phyloP scores from a whole-genome alignment of 345 rosid genomes.

The Euphorbia peplus region DNA sequence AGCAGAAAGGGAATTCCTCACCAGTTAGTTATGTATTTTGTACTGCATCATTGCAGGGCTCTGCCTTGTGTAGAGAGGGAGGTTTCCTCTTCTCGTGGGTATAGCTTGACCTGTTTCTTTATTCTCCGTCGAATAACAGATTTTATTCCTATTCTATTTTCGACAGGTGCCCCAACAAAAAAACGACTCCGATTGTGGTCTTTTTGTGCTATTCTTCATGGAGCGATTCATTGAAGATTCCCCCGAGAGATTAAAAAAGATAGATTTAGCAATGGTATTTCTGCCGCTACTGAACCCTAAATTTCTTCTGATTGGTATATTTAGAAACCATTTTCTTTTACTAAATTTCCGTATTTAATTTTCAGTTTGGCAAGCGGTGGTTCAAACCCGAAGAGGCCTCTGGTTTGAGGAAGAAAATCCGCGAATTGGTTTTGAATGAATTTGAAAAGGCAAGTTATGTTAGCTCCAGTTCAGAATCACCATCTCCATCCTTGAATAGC shows the following conservation, averaged over 20 bases:
- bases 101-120: too few relatives aligned
- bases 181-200: slow-evolving; percentile 92
- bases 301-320: background rate
- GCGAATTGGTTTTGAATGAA: slow-evolving; percentile 44
- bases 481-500: slow-evolving; percentile 15
- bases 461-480: slow-evolving; percentile 5
- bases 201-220: slow-evolving; percentile 84
- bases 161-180: slow-evolving; percentile 91
- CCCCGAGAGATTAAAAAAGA: slow-evolving; percentile 74
- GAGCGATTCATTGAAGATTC: slow-evolving; percentile 80
- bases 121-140: too few relatives aligned
- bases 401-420: slow-evolving; percentile 63
- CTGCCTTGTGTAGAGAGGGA: too few relatives aligned
- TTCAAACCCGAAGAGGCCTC: slow-evolving; percentile 88
- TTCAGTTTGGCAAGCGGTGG: slow-evolving; percentile 84
- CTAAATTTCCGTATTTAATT: slow-evolving; percentile 4
- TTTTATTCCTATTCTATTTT: background rate
- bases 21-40: too few relatives aligned
- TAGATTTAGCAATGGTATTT: slow-evolving; percentile 67
- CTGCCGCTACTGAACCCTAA: background rate
- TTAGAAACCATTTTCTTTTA: background rate
- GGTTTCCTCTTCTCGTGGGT: too few relatives aligned
- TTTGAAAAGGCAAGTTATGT: slow-evolving; percentile 34
- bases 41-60: too few relatives aligned
- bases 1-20: too few relatives aligned